Evolutionary conservation across 2,329 filamentous ascomycete genomes (phyloP).

Genomic region (Fusarium sp.): DNA sequence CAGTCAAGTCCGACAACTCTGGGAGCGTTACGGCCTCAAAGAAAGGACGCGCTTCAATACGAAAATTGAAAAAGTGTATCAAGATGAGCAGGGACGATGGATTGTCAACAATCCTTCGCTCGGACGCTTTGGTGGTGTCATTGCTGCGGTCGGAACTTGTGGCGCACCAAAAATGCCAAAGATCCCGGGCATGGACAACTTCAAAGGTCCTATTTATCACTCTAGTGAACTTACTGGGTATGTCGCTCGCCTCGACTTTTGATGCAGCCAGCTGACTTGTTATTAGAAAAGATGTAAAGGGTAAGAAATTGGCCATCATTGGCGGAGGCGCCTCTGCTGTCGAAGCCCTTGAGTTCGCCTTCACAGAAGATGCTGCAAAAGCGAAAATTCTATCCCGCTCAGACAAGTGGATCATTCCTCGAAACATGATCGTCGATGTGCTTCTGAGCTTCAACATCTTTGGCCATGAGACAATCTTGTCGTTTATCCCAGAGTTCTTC

Average conservation of each 20-base stretch:
- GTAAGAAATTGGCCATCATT: constrained; percentile 81
- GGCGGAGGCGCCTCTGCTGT: constrained; percentile 85
- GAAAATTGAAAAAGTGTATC: constrained; percentile 75
- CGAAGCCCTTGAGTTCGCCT: constrained; percentile 84
- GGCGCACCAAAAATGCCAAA: constrained; percentile 80
- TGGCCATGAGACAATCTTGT: constrained; percentile 79
- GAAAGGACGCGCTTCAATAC: constrained; percentile 78
- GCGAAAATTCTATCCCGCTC: constrained; percentile 80
- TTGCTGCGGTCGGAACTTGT: constrained; percentile 84
- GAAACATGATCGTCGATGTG: constrained; percentile 79
- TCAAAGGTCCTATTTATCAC: constrained; percentile 79
- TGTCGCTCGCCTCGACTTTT: neutral
- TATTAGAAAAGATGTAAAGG: constrained; percentile 72
- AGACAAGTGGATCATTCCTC: constrained; percentile 89
- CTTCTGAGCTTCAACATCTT: constrained; percentile 83
- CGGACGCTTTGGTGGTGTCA: constrained; percentile 81
- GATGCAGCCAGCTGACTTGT: constrained; percentile 31
- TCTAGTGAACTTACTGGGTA: constrained; percentile 78
- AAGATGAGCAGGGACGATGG: constrained; percentile 77
- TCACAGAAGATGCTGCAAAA: constrained; percentile 73
- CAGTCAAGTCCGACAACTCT: constrained; percentile 76
- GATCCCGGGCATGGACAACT: constrained; percentile 77
- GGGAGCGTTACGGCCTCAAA: constrained; percentile 80
- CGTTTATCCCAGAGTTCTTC: constrained; percentile 81
- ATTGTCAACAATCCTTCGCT: constrained; percentile 79